phyloP scores from a whole-genome alignment of 2,329 filamentous ascomycete species.

The Emericellopsis cladophorae region DNA sequence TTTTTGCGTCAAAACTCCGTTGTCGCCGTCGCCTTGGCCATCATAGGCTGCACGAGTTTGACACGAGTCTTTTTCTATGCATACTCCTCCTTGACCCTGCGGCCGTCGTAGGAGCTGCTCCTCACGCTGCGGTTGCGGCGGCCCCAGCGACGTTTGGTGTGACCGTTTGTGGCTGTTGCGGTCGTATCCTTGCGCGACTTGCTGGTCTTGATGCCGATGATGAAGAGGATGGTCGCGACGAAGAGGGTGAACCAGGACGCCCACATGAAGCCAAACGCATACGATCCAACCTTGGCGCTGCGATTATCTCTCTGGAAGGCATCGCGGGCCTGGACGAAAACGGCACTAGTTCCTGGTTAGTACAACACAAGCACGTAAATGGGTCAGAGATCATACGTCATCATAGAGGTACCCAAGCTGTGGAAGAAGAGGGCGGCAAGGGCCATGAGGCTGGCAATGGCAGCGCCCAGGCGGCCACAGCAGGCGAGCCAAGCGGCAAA shows the following conservation, averaged over 20 bases:
- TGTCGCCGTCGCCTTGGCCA: too few species aligned
- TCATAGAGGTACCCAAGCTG: slow-evolving; percentile 52
- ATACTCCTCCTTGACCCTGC: slow-evolving; percentile 60
- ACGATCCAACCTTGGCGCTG: slow-evolving; percentile 47
- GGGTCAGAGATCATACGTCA: slow-evolving; percentile 48
- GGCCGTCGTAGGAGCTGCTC: slow-evolving; percentile 28
- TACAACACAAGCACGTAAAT: slow-evolving; percentile 7
- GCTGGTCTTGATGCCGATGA: slow-evolving; percentile 41
- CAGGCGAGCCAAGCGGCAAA: slow-evolving; percentile 57
- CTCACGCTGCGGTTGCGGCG: slow-evolving; percentile 19
- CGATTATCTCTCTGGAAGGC: slow-evolving; percentile 45
- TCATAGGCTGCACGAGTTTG: too few species aligned
- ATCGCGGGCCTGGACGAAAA: slow-evolving; percentile 58
- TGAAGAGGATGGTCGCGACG: slow-evolving; percentile 56
- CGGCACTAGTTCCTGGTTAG: slow-evolving; percentile 22
- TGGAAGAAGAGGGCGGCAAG: slow-evolving; percentile 56
- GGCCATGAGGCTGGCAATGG: slow-evolving; percentile 47
- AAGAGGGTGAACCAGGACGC: slow-evolving; percentile 53
- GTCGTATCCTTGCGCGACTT: slow-evolving; percentile 16
- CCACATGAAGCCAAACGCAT: slow-evolving; percentile 71
- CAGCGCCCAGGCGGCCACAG: slow-evolving; percentile 58
- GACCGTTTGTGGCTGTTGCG: slow-evolving; percentile 4
- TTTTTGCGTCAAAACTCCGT: too few species aligned
- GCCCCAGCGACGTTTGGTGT: slow-evolving; percentile 17
- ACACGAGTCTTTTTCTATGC: slow-evolving; percentile 21